Percentiles rank a stretch among this genome's conserved stretches.
phyloP scores from a whole-genome alignment of 163 green algal genomes.

The Scenedesmus sp. region DNA sequence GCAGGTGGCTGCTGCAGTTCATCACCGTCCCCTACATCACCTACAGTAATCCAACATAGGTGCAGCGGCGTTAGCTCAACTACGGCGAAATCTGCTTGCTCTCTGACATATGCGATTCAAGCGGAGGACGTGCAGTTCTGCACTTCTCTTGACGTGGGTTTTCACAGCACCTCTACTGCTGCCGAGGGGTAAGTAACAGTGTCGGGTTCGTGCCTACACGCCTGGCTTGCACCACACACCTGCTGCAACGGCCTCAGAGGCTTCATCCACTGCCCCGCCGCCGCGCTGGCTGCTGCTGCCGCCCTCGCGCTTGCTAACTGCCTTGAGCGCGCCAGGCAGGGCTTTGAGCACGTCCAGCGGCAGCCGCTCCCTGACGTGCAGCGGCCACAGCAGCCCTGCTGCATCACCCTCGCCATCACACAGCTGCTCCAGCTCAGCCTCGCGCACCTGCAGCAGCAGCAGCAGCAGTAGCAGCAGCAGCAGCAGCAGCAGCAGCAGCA shows the following conservation, averaged over 20 bases:
- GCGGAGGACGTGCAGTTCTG: too few species aligned
- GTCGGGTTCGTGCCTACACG: too few species aligned
- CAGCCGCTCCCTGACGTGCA: slow-evolving; percentile 59
- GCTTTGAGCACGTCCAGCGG: slow-evolving; percentile 54
- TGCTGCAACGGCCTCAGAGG: neutral
- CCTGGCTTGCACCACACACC: neutral
- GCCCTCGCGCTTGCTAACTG: neutral
- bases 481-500: neutral
- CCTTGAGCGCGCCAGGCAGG: slow-evolving; percentile 27
- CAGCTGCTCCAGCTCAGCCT: slow-evolving; percentile 34
- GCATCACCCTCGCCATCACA: slow-evolving; percentile 46
- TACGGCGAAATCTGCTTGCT: too few species aligned
- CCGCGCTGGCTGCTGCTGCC: neutral
- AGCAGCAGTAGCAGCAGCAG: neutral
- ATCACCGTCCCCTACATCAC: neutral
- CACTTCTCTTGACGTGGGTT: too few species aligned
- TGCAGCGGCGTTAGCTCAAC: too few species aligned
- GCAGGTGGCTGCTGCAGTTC: neutral
- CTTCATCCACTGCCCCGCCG: neutral
- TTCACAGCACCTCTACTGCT: too few species aligned
- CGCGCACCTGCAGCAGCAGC: slow-evolving; percentile 34
- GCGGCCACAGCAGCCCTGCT: slow-evolving; percentile 49
- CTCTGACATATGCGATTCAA: too few species aligned
- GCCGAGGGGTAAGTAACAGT: too few species aligned
- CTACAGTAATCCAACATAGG: neutral